Evolutionary conservation across 805 yeast species (phyloP).

Genomic region (Ogataea ramenticola): DNA sequence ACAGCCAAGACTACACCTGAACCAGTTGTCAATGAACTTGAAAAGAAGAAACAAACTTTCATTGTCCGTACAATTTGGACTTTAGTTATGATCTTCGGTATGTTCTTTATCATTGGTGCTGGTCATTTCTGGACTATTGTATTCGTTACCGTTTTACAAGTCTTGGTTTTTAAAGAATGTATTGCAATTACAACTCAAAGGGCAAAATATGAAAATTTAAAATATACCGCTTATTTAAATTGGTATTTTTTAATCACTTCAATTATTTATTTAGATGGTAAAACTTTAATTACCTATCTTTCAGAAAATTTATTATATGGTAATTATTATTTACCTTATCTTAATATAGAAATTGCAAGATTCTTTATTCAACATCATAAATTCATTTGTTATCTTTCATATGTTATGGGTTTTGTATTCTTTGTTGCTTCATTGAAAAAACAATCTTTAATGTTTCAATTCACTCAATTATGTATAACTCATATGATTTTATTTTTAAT

Average conservation of each 20-base stretch:
- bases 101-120: conserved; percentile 62
- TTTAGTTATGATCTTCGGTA: conserved; percentile 75
- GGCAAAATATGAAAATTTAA: conserved; percentile 77
- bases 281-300: conserved; percentile 66
- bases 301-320: conserved; percentile 11
- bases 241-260: conserved; percentile 92
- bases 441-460: conserved; percentile 86
- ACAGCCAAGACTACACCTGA: neutral
- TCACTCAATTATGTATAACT: conserved; percentile 87
- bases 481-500: conserved; percentile 89
- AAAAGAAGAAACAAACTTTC: conserved; percentile 75
- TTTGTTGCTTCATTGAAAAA: conserved; percentile 86
- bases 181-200: conserved; percentile 72
- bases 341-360: conserved; percentile 20
- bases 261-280: conserved; percentile 84
- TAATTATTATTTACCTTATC: conserved; percentile 10
- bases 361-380: conserved; percentile 55
- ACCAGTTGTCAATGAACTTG: conserved; percentile 33
- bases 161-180: conserved; percentile 84
- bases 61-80: conserved; percentile 90
- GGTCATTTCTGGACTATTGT: conserved; percentile 82
- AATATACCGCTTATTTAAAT: conserved; percentile 74
- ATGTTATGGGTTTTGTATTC: conserved; percentile 80
- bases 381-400: conserved; percentile 76
- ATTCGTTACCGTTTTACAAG: conserved; percentile 66